Percentiles rank a stretch among this genome's conserved stretches.
Conservation (phyloP, 371 early-diverging fungal genomes). For the Apophysomyces elegans region DNA sequence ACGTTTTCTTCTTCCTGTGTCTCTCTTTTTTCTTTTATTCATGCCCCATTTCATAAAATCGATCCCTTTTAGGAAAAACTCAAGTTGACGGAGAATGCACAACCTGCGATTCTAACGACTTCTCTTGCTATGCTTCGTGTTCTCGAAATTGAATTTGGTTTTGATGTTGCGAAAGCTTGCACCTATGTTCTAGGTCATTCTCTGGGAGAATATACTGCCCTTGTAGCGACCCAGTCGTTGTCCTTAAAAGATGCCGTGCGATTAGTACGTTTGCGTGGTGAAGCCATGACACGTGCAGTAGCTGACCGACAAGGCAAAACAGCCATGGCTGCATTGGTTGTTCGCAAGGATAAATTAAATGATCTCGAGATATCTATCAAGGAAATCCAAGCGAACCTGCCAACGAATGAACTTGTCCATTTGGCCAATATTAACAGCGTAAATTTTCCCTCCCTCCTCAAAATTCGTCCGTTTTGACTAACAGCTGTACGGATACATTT, state of each 20-base stretch:
- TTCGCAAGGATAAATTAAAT: constrained; percentile 72
- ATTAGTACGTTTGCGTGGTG: constrained; percentile 84
- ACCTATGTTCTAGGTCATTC: constrained; percentile 90
- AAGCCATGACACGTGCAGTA: constrained; percentile 86
- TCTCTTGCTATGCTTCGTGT: constrained; percentile 90
- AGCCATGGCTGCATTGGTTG: constrained; percentile 89
- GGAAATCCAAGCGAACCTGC: constrained; percentile 64
- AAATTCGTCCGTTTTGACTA: too few species aligned
- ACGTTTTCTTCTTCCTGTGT: too few species aligned
- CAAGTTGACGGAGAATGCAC: constrained; percentile 88
- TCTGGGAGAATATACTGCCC: constrained; percentile 93
- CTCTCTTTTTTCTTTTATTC: neutral
- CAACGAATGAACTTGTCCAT: constrained; percentile 72
- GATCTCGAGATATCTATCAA: constrained; percentile 72
- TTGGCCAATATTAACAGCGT: constrained; percentile 91
- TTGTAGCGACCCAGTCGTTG: constrained; percentile 81
- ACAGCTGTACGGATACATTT: neutral
- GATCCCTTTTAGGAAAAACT: constrained; percentile 55
- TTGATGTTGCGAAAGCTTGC: constrained; percentile 72
- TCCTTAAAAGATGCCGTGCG: constrained; percentile 81
- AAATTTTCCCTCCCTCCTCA: constrained; percentile 10
- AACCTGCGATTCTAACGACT: constrained; percentile 93
- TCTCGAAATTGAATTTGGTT: constrained; percentile 81
- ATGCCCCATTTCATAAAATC: too few species aligned
- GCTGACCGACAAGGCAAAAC: constrained; percentile 67